Base-by-base conservation (phyloP, 305 asterid genomes). In the Lippia alba region DNA sequence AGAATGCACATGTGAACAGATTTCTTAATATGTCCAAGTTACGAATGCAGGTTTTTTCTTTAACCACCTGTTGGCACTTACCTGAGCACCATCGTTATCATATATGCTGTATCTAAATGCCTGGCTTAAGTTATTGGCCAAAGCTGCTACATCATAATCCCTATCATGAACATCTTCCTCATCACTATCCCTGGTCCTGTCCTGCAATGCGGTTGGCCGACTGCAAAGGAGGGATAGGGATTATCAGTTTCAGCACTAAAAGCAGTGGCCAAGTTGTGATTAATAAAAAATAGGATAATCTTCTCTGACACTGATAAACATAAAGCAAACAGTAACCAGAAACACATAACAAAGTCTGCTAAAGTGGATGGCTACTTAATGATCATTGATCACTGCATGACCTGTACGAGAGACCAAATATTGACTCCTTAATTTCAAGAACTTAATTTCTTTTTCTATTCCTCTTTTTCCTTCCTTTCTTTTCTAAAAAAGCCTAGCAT, bases 71-170 rank as follows among this genome's bases (percentile, higher is more conserved):
- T 24, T 24, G 30, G 3, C 33, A 15, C 9, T 78, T 87, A 94
- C 97, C 97, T 91, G 97, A 58, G 87, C 76, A 67, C 86, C 96
- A 74, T 90, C 96, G 71, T 92, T 95, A 55, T 92, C 99, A 74
- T 92, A 95, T 32, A 91, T 85, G 73, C 83, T 85, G 85, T 92
- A 95, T 86, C 94, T 84, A 86, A 92, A 89, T 76, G 94, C 94
- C 78, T 95, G 99, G 76, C 94, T 92, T 60, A 95, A 84, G 80
- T 91, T 87, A 89, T 95, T 90, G 11, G 97, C 98, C 79, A 95
- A 82, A 64, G 96, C 96, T 66, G 98, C 92, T 44, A 92, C 98
- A 75, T 95, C 99, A 85, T 88, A 95, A 75, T 92, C 99, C 78
- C 94, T 86, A 82, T 89, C 98, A 74, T 89, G 96, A 61, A 75